Base-by-base conservation (phyloP, 139 green algal genomes). In the Chlorella sp. region DNA sequence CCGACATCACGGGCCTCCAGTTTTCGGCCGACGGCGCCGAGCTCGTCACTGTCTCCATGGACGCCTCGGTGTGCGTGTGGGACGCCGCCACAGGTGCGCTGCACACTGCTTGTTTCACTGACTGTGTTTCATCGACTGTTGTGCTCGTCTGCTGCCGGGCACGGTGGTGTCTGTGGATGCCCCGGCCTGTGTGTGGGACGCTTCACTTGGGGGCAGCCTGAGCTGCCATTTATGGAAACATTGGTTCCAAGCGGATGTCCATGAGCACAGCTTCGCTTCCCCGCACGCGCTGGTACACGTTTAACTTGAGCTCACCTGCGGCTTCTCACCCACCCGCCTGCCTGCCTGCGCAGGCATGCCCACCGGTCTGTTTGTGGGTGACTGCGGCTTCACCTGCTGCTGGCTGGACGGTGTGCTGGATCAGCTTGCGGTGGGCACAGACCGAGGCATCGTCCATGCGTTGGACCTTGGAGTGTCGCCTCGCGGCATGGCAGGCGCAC, bases 371-470 rank as follows among this genome's bases (percentile, higher is more conserved):
- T 94, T 96, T 78, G 83, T 94, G 54, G 88, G 84, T 6, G 92
- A 95, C 82, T 86, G 78, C 36, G 87, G 86, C 20, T 72, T 94
- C 40, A 92, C 88, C 17, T 88, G 85, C 76, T 94, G 88, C 70
- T 51, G 69, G 17, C 87, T 88, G 80, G 84, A 88, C 60, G 60
- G 76, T 13, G 74, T 60, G 41, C 62, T 65, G 26, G 64, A 94
- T 73, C 91, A 90, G 20, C 20, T 97, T 41, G 76, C 93, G 11
- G 87, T 82, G 19, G 92, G 91, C 5, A 91, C 92, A 46, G 90
- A 92, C 32, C 89, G 85, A 19, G 94, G 94, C 38, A 62, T 79
- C 0, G 87, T 96, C 36, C 94, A 96, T 80, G 95, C 96, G 73
- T 72, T 97, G 43, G 90, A 94, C 58, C 5, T 73, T 8, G 77